Conservation (phyloP, 2,329 filamentous ascomycete genomes). For the Aspergillus sp. region DNA sequence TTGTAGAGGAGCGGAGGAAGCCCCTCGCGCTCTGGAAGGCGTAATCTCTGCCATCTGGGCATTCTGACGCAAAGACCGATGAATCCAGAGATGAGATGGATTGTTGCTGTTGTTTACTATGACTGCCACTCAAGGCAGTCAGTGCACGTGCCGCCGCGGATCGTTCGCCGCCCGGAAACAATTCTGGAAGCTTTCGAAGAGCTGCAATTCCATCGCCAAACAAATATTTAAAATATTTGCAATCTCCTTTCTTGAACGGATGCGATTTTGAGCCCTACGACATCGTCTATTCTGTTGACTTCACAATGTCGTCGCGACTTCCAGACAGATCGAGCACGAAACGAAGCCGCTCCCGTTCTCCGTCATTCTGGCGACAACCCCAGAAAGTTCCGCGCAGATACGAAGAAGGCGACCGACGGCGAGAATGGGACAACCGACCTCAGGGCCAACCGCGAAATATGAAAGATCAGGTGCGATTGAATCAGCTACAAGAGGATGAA, state of each 20-base stretch:
- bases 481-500: constrained; percentile 64
- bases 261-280: too few relatives aligned
- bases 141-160: constrained; percentile 14
- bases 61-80: not conserved
- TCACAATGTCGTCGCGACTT: constrained; percentile 27
- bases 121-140: constrained; percentile 4
- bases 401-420: constrained; percentile 24
- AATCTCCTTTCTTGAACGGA: not conserved
- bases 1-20: constrained; percentile 35
- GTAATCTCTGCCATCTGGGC: constrained; percentile 31
- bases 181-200: constrained; percentile 11
- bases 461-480: constrained; percentile 42
- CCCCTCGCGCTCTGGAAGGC: constrained; percentile 14
- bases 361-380: constrained; percentile 32
- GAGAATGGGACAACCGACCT: constrained; percentile 14
- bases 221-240: not conserved
- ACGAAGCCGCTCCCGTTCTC: constrained; percentile 38
- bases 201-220: constrained; percentile 4
- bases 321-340: constrained; percentile 30
- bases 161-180: constrained; percentile 16
- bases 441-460: constrained; percentile 25
- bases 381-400: constrained; percentile 31
- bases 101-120: constrained; percentile 1
- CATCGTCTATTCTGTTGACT: not conserved
- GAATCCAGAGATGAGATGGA: not conserved